Conservation (phyloP, 202 grass and related monocot species). For the Schoenoplectus tabernaemontani region DNA sequence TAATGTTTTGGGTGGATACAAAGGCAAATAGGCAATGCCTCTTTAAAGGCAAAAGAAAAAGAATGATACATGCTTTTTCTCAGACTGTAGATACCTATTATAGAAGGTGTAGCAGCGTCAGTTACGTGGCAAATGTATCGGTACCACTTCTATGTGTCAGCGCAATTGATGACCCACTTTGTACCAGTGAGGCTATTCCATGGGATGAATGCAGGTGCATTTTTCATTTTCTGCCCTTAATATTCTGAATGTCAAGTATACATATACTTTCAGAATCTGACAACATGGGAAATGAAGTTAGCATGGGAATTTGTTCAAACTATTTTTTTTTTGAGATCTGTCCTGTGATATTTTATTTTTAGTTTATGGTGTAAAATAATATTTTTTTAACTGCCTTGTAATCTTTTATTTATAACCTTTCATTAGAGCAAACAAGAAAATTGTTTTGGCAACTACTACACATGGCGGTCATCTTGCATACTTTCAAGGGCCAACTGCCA, state of each 20-base stretch:
- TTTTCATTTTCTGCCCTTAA: conserved; percentile 10
- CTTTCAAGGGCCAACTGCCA: conserved; percentile 79
- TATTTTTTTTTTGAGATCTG: neutral
- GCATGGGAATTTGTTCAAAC: neutral
- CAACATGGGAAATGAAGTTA: neutral
- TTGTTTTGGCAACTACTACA: conserved; percentile 87
- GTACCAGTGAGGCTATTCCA: conserved; percentile 92
- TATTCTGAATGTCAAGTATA: neutral
- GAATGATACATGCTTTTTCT: conserved; percentile 20
- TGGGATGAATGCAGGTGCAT: conserved; percentile 96
- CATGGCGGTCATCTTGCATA: conserved; percentile 95
- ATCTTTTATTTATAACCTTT: conserved; percentile 29
- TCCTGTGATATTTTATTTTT: neutral
- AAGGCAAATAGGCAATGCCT: neutral
- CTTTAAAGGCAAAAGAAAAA: neutral
- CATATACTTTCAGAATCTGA: neutral
- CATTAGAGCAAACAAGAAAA: conserved; percentile 81
- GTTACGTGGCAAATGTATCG: conserved; percentile 65
- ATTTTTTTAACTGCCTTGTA: neutral
- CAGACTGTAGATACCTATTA: conserved; percentile 99
- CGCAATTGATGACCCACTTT: conserved; percentile 93
- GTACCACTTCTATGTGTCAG: conserved; percentile 83
- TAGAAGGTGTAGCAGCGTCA: conserved; percentile 74
- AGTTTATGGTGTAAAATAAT: neutral
- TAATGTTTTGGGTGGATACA: neutral